Evolutionary conservation across 2,329 filamentous ascomycete species (phyloP), one percentile per base, ranked within the genome.

Genomic region (Botryotinia narcissicola): DNA sequence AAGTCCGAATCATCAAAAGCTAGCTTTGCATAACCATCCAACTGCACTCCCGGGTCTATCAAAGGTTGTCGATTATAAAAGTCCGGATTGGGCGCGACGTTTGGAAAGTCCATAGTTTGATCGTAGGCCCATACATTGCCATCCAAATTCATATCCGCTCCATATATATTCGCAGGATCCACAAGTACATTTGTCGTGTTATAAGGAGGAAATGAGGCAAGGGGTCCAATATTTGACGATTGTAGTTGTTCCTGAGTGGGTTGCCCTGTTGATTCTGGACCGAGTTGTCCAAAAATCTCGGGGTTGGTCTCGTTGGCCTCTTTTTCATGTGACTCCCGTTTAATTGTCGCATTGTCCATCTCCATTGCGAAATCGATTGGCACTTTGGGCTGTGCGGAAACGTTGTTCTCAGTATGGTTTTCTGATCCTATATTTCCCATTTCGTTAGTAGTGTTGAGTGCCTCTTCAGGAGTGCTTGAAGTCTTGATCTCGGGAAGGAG

Each of bases 1-100:
- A 93, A 94, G 73, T 90, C 87, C 79, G 92, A 91, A 83, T 95
- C 92, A 77, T 88, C 86, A 80, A 95, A 94, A 78, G 90, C 88
- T 75, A 95, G 82, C 77, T 86, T 87, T 48, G 86, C 87, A 78
- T 85, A 88, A 20, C 70, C 62, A 68, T 68, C 64, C 35, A 72
- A n/a, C 16, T 59, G 46, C 46, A 70, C 51, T 12, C 70, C 60
- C 16, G 51, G 18, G 20, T 57, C 62, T 48, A 14, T 40, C n/a
- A n/a, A 57, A 32, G 40, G 57, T 71, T 57, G 59, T 9, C 22
- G 35, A 42, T 37, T 37, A 51, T 59, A 18, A 14, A 57, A 57
- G 14, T 57, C 51, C 14, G 51, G 51, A 18, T 57, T 57, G n/a
- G n/a, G 6, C n/a, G 51, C n/a, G n/a, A 57, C 51, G n/a, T 57